These are phyloP conservation scores for Flaveria robusta DNA, from an alignment of 129 eudicot genomes.

Conservation along the genomic window DNA sequence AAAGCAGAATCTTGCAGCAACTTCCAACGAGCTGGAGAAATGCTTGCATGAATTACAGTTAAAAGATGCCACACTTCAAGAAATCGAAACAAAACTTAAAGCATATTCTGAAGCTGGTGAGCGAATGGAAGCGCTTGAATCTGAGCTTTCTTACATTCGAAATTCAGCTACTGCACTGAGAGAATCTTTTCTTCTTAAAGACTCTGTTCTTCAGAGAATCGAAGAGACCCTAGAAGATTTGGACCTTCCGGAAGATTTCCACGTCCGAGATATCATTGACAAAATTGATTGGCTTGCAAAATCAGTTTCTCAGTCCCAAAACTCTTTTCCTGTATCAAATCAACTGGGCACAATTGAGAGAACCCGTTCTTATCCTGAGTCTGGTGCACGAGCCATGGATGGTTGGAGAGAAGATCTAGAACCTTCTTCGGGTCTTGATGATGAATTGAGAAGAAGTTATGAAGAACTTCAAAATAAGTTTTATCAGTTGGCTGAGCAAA, in stretches of 20 bases:
- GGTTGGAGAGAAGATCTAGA: slow-evolving; percentile 65
- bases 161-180: slow-evolving; percentile 96
- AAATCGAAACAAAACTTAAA: slow-evolving; percentile 71
- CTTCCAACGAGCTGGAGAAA: slow-evolving; percentile 71
- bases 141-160: slow-evolving; percentile 96
- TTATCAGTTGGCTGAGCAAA: slow-evolving; percentile 90
- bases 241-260: slow-evolving; percentile 87
- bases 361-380: slow-evolving; percentile 62
- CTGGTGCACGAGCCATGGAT: slow-evolving; percentile 49
- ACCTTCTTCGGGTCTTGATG: slow-evolving; percentile 42
- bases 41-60: slow-evolving; percentile 69
- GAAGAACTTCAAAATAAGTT: slow-evolving; percentile 88
- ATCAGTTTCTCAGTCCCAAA: slow-evolving; percentile 62
- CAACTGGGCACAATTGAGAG: slow-evolving; percentile 51
- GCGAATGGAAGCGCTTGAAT: slow-evolving; percentile 97
- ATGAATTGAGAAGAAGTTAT: slow-evolving; percentile 61
- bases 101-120: slow-evolving; percentile 93
- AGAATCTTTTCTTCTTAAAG: slow-evolving; percentile 90
- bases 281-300: slow-evolving; percentile 91
- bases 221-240: slow-evolving; percentile 92
- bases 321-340: slow-evolving; percentile 60
- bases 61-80: slow-evolving; percentile 74
- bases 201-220: slow-evolving; percentile 85
- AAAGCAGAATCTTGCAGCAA: slow-evolving; percentile 74
- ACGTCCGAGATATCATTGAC: slow-evolving; percentile 71